Evolutionary conservation across 495 filamentous ascomycete genomes (phyloP), one percentile per base, ranked within the genome.

Genomic region (Neurospora sublineolata): DNA sequence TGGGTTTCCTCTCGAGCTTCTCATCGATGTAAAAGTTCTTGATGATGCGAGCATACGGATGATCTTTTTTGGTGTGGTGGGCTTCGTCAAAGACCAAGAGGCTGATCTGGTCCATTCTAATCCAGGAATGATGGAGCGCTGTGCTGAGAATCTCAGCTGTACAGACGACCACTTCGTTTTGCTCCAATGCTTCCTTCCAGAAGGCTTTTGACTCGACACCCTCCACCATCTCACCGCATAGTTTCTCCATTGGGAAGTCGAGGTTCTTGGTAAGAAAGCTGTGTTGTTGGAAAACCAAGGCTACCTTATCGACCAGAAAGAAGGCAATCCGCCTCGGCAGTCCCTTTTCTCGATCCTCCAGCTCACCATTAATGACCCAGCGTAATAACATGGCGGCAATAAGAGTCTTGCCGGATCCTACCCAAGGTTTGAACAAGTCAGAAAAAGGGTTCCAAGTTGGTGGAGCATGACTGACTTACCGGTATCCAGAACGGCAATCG

Each of bases 41-140:
- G 77, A 98, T 92, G 71, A 99, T 97, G 37, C 92, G 86, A 33
- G 95, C 94, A 79, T 97, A 99, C 0, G 93, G 85, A 76, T 99
- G 96, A 69, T 93, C 91, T 76, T 96, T 97, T 79, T 99, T 98
- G 2, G 96, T 90, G 77, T 98, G 95, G 76, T 99, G 95, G 6
- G 94, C 95, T 82, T 99, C 95, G 75, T 99, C 95, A 76, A 98
- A 98, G 69, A 97, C 90, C 27, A 99, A 81, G 8, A 99, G 85
- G 77, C 96, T 99, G 80, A 99, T 92, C 73, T 90, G 87, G 30
- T 89, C 82, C 82, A 99, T 97, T 11, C 80, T 89, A 68, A 98
- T 87, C 79, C 91, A 94, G 0, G 91, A 91, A 76, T 91, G 90
- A 69, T 89, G 85, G n/a, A 99, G 86, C 77, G 90, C 92, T 73